phyloP scores from a whole-genome alignment of 345 rosid species.

The Dipteronia dyeriana region DNA sequence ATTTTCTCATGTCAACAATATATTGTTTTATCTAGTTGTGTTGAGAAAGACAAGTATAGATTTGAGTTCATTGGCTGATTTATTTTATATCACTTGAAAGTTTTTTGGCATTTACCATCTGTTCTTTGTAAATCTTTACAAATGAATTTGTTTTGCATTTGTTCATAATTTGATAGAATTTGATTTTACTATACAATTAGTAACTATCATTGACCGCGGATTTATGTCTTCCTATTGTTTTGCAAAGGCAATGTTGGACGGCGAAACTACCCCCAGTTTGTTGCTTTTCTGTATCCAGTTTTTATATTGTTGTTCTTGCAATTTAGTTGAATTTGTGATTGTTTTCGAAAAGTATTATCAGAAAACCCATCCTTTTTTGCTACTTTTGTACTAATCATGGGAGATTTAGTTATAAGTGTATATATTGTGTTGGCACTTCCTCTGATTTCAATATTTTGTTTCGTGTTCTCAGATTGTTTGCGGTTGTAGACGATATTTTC shows the following conservation, averaged over 20 bases:
- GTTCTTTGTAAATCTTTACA: not conserved
- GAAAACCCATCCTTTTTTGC: not conserved
- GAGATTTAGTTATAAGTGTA: not conserved
- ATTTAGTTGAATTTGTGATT: not conserved
- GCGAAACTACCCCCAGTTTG: not conserved
- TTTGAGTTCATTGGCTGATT: not conserved
- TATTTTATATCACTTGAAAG: not conserved
- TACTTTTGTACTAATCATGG: not conserved
- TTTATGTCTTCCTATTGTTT: not conserved
- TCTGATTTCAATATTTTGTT: not conserved
- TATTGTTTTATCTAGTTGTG: not conserved
- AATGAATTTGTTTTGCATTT: not conserved
- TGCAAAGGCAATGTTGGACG: not conserved
- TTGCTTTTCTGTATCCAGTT: not conserved
- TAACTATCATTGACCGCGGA: not conserved
- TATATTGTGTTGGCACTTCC: not conserved
- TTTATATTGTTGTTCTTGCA: not conserved
- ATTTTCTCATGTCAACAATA: not conserved
- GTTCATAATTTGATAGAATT: not conserved
- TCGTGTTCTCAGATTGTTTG: conserved; percentile 62
- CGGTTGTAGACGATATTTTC: conserved; percentile 91
- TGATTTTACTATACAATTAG: not conserved
- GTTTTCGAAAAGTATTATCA: not conserved
- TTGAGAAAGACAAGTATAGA: conserved; percentile 12
- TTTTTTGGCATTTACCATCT: not conserved